Base-by-base conservation (phyloP, 2,329 filamentous ascomycete genomes). In the Clonostachys chloroleuca region DNA sequence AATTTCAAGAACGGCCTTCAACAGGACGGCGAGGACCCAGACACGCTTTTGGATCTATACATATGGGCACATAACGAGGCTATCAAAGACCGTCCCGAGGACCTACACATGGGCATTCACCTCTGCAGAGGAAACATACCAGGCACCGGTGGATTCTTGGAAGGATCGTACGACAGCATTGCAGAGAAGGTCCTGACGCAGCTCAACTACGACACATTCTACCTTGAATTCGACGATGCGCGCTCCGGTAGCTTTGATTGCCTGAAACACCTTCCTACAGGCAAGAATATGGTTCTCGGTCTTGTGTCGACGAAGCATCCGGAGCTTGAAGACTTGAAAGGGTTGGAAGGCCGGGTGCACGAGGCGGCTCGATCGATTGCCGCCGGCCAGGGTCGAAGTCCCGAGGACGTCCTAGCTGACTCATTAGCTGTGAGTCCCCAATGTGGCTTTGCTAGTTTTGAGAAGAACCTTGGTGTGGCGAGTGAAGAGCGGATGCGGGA, bases 1-100 rank as follows among this genome's bases (percentile, higher is more conserved):
- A 80, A 81, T 51, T 86, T 86, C 80, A 67, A 83, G 14, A 67
- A 73, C 47, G 80, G 80, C 30, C 81, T 72, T 48, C 58, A 74
- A 67, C 71, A 77, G 47, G 74, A 75, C 18, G 84, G 86, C 54
- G 69, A 76, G 40, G 73, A 81, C 16, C 74, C 83, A 12, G 82
- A 87, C 36, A 77, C 80, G 51, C 77, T 88, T 52, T 77, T 90
- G 44, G 80, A 86, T 55, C 74, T 79, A 34, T 90, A 90, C 60
- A 79, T 90, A 63, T 77, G 80, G 61, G 79, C 86, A 55, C 88
- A 89, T 73, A 89, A 89, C 59, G 82, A 86, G 60, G 84, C 80
- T 60, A 75, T 88, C 55, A 67, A 72, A 30, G 72, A 74, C 52
- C 73, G 81, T 1, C 84, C 85, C 0, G 65, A 70, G 6, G 85